phyloP scores from a whole-genome alignment of 1,284 basidiomycete species.

The Boletus subluridellus region DNA sequence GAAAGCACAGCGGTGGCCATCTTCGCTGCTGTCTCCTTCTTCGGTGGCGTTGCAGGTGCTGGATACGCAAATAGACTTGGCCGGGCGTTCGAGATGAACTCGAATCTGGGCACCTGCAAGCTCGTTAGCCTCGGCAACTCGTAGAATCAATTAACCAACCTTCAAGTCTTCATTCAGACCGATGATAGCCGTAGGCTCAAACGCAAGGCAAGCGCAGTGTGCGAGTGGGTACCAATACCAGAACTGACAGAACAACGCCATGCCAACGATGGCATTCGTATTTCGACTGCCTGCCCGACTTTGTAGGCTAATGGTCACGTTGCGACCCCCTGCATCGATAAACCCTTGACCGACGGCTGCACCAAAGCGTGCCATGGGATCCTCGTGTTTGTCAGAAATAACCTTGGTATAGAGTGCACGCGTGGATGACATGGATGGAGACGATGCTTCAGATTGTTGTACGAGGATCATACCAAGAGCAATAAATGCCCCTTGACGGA shows the following conservation, averaged over 20 bases:
- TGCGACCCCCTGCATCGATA: slow-evolving; percentile 94
- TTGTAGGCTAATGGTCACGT: slow-evolving; percentile 89
- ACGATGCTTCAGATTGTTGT: slow-evolving; percentile 88
- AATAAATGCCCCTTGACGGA: slow-evolving; percentile 94
- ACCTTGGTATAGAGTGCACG: slow-evolving; percentile 86
- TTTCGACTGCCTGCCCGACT: slow-evolving; percentile 88
- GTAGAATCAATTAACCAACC: slow-evolving; percentile 42
- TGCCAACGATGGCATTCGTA: slow-evolving; percentile 90
- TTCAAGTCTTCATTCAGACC: slow-evolving; percentile 82
- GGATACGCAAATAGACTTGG: slow-evolving; percentile 92
- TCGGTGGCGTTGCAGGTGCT: slow-evolving; percentile 75
- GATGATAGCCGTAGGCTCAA: slow-evolving; percentile 92
- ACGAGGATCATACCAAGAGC: slow-evolving; percentile 94
- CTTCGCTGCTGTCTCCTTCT: slow-evolving; percentile 87
- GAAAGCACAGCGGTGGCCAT: slow-evolving; percentile 90
- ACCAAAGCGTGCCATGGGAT: slow-evolving; percentile 95
- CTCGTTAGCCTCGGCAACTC: slow-evolving; percentile 3
- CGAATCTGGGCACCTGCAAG: slow-evolving; percentile 79
- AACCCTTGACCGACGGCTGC: slow-evolving; percentile 92
- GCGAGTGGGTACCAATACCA: slow-evolving; percentile 99
- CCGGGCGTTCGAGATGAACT: slow-evolving; percentile 82
- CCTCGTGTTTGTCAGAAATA: slow-evolving; percentile 92
- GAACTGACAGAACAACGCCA: slow-evolving; percentile 95
- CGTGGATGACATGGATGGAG: slow-evolving; percentile 74
- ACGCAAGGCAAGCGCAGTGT: slow-evolving; percentile 88